These are phyloP conservation scores for Pseudocercospora eumusae DNA, from an alignment of 2,329 filamentous ascomycete genomes.

Conservation along the genomic window DNA sequence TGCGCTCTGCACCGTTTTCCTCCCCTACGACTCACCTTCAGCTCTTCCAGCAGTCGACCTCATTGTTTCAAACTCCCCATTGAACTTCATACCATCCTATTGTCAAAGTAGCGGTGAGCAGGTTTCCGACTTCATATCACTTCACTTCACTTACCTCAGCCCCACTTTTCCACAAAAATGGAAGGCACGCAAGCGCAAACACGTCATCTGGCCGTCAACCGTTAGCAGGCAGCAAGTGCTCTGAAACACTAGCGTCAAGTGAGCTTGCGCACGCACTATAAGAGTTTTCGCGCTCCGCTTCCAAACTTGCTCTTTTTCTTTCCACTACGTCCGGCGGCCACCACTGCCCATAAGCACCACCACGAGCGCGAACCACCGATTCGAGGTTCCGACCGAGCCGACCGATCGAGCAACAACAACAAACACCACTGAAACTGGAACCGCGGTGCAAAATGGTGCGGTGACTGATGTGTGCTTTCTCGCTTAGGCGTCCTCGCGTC, in stretches of 20 bases:
- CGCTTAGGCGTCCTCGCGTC: background rate
- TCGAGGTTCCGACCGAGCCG: background rate
- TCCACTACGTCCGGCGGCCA: slow-evolving; percentile 9
- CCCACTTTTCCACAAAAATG: background rate
- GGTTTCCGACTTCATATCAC: no score
- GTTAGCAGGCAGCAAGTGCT: background rate
- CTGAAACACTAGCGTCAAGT: background rate
- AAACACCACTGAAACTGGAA: background rate
- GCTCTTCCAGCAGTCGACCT: no score
- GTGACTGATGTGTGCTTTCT: slow-evolving; percentile 5
- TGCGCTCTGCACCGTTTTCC: background rate
- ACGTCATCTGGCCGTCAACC: background rate
- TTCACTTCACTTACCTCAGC: background rate
- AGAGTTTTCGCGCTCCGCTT: background rate
- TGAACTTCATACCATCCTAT: background rate
- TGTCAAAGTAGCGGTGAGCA: background rate
- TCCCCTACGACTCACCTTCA: background rate
- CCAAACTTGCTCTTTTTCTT: background rate
- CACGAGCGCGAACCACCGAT: background rate
- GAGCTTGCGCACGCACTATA: background rate
- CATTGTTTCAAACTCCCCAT: no score
- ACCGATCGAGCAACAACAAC: background rate
- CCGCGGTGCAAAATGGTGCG: background rate
- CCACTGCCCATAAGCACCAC: background rate
- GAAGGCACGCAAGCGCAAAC: background rate